Base-by-base conservation (phyloP, 805 yeast genomes). In the Starmerella stigmatis region DNA sequence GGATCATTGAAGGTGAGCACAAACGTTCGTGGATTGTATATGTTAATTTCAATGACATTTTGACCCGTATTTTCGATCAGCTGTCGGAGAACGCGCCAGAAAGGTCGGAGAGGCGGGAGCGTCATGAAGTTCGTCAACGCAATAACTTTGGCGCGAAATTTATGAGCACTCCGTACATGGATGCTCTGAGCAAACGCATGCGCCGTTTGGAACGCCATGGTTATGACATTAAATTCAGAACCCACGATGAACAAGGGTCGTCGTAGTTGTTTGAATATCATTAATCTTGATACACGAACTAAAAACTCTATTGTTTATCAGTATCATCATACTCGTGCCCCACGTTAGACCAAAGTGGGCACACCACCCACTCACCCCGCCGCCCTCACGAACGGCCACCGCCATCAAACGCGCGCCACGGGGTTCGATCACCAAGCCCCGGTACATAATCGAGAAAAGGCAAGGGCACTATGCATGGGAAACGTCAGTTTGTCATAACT, bases 141-240 rank as follows among this genome's bases (percentile, higher is more conserved):
- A 25, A 22, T 23, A 16, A 15, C 15, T 23, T 30, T 8, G 40
- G 30, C 10, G 5, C 25, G 15, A 36, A 36, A 17, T 23, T 36
- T 15, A 25, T 25, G 29, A 36, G 40, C 15, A 36, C 40, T 4
- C 40, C 40, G 6, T 36, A 36, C 15, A 36, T 36, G 13, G 40
- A 36, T n/a, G 40, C 40, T 8, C 25, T 36, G 40, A 16, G 28
- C 30, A 36, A 36, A n/a, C 40, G 40, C 15, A 36, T 36, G 40
- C 7, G 29, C 9, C 40, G 40, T 15, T 17, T 36, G 30, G 29
- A 36, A 30, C 40, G 40, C 13, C 40, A 36, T 8, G 40, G 40
- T 13, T 36, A 36, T 36, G 40, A 23, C 15, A 36, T 36, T 12
- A 36, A 25, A 5, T 36, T 36, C 29, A 15, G 21, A 11, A 29